These are phyloP conservation scores for Aegilops umbellulata DNA, from an alignment of 176 grass and related monocot species.

Conservation along the genomic window DNA sequence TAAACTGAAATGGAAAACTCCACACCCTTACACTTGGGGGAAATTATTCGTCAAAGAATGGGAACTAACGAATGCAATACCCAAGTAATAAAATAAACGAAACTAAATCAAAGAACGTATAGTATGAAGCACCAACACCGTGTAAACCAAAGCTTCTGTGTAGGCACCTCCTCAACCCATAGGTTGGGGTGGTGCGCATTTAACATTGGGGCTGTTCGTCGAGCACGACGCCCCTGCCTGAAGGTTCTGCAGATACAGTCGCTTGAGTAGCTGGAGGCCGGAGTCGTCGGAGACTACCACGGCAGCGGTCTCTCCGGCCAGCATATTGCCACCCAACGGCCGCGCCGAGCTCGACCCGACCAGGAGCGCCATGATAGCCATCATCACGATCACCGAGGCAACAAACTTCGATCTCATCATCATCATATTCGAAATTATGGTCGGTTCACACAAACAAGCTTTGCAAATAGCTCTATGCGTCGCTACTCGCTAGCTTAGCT, in stretches of 20 bases:
- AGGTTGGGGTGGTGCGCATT: background rate
- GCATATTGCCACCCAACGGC: background rate
- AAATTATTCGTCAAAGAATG: background rate
- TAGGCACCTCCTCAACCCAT: background rate
- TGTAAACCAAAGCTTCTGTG: background rate
- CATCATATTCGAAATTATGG: background rate
- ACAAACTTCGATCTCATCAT: background rate
- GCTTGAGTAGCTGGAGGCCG: conserved; percentile 25
- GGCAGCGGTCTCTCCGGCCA: background rate
- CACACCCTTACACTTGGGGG: background rate
- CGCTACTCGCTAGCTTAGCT: background rate
- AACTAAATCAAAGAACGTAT: background rate
- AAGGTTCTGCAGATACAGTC: conserved; percentile 42
- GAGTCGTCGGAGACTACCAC: conserved; percentile 14
- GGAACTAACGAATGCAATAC: background rate
- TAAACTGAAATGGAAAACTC: background rate
- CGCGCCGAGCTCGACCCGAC: conserved; percentile 27
- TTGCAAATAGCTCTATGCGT: background rate
- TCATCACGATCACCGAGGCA: background rate
- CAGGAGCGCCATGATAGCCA: conserved; percentile 4
- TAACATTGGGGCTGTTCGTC: conserved; percentile 36
- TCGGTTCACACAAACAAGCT: no score
- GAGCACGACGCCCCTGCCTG: conserved; percentile 25
- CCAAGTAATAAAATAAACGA: background rate
- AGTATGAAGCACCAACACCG: background rate